Evolutionary conservation across 257 asterid species (phyloP), one percentile per base, ranked within the genome.

Genomic region (Voacanga thouarsii): DNA sequence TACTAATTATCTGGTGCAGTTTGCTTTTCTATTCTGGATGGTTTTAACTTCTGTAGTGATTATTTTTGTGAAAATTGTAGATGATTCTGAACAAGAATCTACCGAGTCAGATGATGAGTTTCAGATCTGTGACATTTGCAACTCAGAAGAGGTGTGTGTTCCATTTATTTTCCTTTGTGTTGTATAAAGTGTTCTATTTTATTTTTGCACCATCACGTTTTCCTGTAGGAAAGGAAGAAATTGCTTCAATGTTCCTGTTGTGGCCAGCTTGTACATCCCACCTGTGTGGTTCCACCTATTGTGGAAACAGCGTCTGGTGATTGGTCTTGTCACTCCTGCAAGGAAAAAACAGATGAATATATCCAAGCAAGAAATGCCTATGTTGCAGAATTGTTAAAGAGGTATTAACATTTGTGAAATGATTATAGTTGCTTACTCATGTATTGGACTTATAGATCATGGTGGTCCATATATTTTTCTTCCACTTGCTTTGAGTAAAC

Each of bases 311-410:
- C 87, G 82, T 70, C 88, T 61, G 83, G 83, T 83, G 97, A 92
- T 82, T 96, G 99, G 99, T 86, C 90, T 85, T 96, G 99, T 84
- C 92, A 85, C 79, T 87, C 97, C 7, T 96, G 98, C 91, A 93
- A 88, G 88, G 96, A 90, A 77, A 93, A 92, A 81, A 93, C 98
- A 6, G 97, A 93, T 78, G 97, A 93, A 85, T 93, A 88, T 85
- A 90, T 96, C 73, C 97, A 88, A 81, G 94, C 92, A 72, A 92
- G 87, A 82, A 89, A 82, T 84, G 83, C 83, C 81, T 96, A 93
- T 87, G 83, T 92, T 77, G 90, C 89, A 55, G 97, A 93, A 88
- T 77, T 89, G 78, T 75, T 85, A 74, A 88, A 88, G 84, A 89
- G 99, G 99, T 95, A 66, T 55, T 23, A 64, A 63, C 75, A 65